Base-by-base conservation (phyloP, 108 stramenopile species). In the Cylindrotheca fusiformis region DNA sequence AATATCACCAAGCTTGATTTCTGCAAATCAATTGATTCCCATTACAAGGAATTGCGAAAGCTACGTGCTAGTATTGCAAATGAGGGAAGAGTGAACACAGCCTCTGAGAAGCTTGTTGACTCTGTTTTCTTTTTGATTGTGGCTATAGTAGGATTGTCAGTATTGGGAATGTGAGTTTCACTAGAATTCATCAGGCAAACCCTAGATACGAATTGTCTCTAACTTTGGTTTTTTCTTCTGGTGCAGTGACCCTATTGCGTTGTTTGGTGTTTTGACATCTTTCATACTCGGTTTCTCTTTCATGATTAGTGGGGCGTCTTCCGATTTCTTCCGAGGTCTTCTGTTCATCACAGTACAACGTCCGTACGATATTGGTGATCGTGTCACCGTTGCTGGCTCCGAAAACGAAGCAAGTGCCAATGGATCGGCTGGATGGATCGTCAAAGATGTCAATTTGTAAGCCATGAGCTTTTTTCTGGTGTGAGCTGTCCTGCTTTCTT, bases 351-450 rank as follows among this genome's bases (percentile, higher is more conserved):
- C 54, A 0, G 3, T 65, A 1, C 61, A 25, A 27, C 24, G 61
- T 2, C 61, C 61, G 12, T 62, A 62, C 27, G 23, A 24, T 8
- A 59, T 65, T 48, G 64, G 64, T 3, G 67, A 67, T 48, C 8
- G 26, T 8, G 51, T 67, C 48, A 36, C 24, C 2, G 55, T 84
- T 19, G 67, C 71, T 3, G 63, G 67, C 52, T 61, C 74, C 6
- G 52, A 76, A 26, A 32, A 14, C 4, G 79, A 80, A n/a, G 72
- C 85, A 22, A 58, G 49, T 32, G 14, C 69, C 4, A 59, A 58
- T 52, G 88, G 88, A n/a, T 69, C 69, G 3, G 58, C 73, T 45
- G 73, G 76, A 20, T 91, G 90, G 90, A 32, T 86, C 36, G 74
- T 82, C 67, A 33, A 68, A 71, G 52, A 81, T 68, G 52, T 76